A percentile compares a stretch with the other conserved stretches of the same genome.
phyloP scores from a whole-genome alignment of 148 eudicot genomes.

The Dianthus caryophyllus region DNA sequence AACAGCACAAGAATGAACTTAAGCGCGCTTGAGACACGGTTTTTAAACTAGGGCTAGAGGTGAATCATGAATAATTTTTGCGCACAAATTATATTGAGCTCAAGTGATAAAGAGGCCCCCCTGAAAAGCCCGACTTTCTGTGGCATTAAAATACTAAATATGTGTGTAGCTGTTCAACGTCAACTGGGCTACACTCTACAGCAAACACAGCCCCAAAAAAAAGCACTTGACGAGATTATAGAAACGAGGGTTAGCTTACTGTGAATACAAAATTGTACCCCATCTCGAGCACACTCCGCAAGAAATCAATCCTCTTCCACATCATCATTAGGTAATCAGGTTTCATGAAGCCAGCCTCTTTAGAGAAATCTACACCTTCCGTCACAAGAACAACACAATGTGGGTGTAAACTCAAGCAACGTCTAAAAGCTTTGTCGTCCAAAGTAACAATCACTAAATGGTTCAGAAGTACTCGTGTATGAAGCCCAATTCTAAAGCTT shows the following conservation, averaged over 20 bases:
- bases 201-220: background rate
- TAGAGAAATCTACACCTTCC: conserved; percentile 46
- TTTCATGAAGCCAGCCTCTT: conserved; percentile 54
- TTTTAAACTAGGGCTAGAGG: too few relatives aligned
- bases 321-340: conserved; percentile 56
- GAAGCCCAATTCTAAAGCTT: conserved; percentile 53
- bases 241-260: conserved; percentile 27
- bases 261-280: conserved; percentile 57
- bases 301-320: conserved; percentile 61
- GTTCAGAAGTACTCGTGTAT: conserved; percentile 37
- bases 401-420: conserved; percentile 37
- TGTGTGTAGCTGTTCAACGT: background rate
- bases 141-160: background rate
- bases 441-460: conserved; percentile 54
- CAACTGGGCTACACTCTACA: too few relatives aligned
- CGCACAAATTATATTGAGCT: too few relatives aligned
- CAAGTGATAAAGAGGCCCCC: too few relatives aligned
- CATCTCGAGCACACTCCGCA: conserved; percentile 49
- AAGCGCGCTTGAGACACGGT: too few relatives aligned
- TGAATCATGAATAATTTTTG: too few relatives aligned
- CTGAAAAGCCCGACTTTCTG: background rate
- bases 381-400: conserved; percentile 49
- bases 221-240: too few relatives aligned
- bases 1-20: too few relatives aligned
- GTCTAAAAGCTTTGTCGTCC: conserved; percentile 49